A percentile compares a stretch with the other conserved stretches of the same genome.
Evolutionary conservation across 345 rosid species (phyloP).

Genomic region (Balakata baccata): DNA sequence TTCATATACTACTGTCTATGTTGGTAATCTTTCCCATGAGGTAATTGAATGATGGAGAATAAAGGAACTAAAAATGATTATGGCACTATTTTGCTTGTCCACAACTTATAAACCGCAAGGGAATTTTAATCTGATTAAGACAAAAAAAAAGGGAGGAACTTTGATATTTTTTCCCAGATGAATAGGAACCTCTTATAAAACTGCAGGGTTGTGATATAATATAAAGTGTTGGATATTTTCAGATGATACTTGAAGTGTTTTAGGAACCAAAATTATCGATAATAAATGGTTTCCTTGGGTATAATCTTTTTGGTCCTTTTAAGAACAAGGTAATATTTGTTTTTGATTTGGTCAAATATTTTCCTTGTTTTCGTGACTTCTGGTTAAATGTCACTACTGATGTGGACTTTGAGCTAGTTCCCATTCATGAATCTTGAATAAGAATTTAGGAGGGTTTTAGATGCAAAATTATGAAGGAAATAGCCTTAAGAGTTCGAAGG

Average conservation of each 20-base stretch:
- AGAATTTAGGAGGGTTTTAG: not conserved
- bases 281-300: not conserved
- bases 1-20: constrained; percentile 50
- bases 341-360: not conserved
- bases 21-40: constrained; percentile 50
- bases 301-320: not conserved
- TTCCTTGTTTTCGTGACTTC: not conserved
- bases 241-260: no score
- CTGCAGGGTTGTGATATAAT: no score
- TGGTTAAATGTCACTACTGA: not conserved
- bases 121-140: not conserved
- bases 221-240: no score
- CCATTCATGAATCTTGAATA: not conserved
- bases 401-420: not conserved
- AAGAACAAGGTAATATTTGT: not conserved
- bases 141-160: no score
- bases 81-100: not conserved
- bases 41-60: constrained; percentile 17
- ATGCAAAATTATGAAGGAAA: not conserved
- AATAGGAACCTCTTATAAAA: no score
- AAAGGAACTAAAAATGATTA: not conserved
- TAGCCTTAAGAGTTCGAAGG: not conserved
- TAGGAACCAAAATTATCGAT: not conserved
- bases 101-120: not conserved
- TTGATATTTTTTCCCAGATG: no score